phyloP scores from a whole-genome alignment of 495 filamentous ascomycete species.

The Massariosphaeria phaeospora region DNA sequence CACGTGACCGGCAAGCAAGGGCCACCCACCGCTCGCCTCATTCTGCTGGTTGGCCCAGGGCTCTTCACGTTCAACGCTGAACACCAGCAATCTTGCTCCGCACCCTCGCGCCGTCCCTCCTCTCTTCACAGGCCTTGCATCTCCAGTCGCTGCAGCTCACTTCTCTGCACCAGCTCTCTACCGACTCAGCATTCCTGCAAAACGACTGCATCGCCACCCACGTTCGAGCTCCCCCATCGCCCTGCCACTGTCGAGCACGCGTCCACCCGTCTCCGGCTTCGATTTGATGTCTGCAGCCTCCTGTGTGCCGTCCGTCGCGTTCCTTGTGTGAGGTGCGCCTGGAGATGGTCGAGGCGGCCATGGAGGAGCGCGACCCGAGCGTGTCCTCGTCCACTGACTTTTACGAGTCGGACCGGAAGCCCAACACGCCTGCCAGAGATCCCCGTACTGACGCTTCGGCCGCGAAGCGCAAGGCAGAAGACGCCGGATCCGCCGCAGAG shows the following conservation, averaged over 20 bases:
- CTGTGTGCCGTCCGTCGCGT: constrained; percentile 9
- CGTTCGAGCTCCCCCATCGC: neutral
- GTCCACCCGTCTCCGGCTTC: neutral
- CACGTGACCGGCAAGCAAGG: neutral
- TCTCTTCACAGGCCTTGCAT: neutral
- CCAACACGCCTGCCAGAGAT: constrained; percentile 10
- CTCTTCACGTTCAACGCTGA: neutral
- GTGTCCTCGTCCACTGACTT: constrained; percentile 28
- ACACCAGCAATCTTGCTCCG: neutral
- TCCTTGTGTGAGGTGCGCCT: constrained; percentile 19
- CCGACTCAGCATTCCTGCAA: neutral
- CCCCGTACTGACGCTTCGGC: neutral
- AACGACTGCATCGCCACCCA: neutral
- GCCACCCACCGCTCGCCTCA: constrained; percentile 10
- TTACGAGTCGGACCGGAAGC: constrained; percentile 27
- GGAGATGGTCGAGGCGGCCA: constrained; percentile 14
- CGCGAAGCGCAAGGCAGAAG: constrained; percentile 30
- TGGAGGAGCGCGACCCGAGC: constrained; percentile 30
- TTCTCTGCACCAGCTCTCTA: neutral
- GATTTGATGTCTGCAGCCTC: constrained; percentile 24
- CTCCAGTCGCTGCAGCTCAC: neutral
- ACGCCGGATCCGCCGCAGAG: constrained; percentile 6
- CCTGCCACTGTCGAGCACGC: neutral
- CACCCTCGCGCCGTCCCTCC: neutral
- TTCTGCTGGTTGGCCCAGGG: constrained; percentile 9